phyloP scores from a whole-genome alignment of 2,329 filamentous ascomycete genomes.

The Dactylellina haptotyla region DNA sequence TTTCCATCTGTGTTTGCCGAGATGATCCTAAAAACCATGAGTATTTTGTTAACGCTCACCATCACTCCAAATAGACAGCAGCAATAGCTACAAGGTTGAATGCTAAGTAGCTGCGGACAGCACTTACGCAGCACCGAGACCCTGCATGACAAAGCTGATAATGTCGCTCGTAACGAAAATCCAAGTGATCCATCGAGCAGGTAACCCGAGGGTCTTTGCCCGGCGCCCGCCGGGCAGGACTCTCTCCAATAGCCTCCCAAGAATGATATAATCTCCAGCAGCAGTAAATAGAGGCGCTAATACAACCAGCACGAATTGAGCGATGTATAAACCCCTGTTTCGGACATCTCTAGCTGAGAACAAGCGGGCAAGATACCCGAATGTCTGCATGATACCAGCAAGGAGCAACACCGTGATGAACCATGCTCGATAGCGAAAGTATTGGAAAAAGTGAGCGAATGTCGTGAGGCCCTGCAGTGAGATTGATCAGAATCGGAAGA shows the following conservation, averaged over 20 bases:
- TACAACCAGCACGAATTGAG: conserved; percentile 58
- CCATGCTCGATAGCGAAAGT: conserved; percentile 55
- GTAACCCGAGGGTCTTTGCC: conserved; percentile 49
- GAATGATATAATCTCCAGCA: conserved; percentile 59
- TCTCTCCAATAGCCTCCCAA: conserved; percentile 59
- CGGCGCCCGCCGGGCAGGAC: conserved; percentile 57
- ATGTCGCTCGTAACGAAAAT: conserved; percentile 55
- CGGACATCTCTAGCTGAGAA: conserved; percentile 54
- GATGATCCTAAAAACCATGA: conserved; percentile 48
- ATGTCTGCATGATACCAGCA: conserved; percentile 55
- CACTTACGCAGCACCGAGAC: conserved; percentile 54
- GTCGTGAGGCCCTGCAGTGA: conserved; percentile 46
- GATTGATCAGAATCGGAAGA: neutral
- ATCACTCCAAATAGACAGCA: neutral
- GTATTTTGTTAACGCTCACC: neutral
- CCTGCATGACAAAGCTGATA: conserved; percentile 55
- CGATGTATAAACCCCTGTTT: conserved; percentile 57
- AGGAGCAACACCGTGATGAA: conserved; percentile 55
- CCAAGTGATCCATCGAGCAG: conserved; percentile 55
- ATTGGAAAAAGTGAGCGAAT: conserved; percentile 53
- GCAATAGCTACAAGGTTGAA: neutral
- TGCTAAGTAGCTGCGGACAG: neutral
- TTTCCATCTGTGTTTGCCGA: conserved; percentile 52
- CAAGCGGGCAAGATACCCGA: conserved; percentile 54
- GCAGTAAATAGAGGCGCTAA: conserved; percentile 60